Evolutionary conservation across 2,329 filamentous ascomycete genomes (phyloP).

Genomic region (Exophiala spinifera): DNA sequence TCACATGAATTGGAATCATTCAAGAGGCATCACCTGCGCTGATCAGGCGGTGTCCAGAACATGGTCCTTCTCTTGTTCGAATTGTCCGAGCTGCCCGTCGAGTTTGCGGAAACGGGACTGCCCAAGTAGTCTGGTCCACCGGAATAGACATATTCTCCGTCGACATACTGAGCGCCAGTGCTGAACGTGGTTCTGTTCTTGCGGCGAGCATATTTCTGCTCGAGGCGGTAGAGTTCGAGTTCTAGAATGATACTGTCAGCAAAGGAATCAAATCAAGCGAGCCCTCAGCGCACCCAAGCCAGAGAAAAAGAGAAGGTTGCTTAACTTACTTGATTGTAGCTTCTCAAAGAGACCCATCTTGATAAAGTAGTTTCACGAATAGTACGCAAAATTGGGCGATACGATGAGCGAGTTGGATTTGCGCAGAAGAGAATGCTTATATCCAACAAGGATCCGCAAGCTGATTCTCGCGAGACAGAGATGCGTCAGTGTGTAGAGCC

Average conservation of each 20-base stretch:
- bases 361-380: neutral
- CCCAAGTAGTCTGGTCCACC: slow-evolving; percentile 26
- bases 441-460: neutral
- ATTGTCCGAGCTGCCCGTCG: slow-evolving; percentile 16
- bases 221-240: slow-evolving; percentile 87
- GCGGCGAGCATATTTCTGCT: slow-evolving; percentile 89
- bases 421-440: neutral
- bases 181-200: slow-evolving; percentile 87
- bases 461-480: slow-evolving; percentile 2
- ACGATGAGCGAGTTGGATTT: neutral
- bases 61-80: slow-evolving; percentile 20
- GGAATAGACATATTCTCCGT: slow-evolving; percentile 88
- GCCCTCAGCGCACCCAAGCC: neutral
- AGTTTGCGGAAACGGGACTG: slow-evolving; percentile 21
- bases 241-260: slow-evolving; percentile 42
- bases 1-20: neutral
- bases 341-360: slow-evolving; percentile 52
- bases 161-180: slow-evolving; percentile 85
- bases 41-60: slow-evolving; percentile 16
- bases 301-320: neutral
- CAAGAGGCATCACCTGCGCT: slow-evolving; percentile 8
- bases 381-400: neutral
- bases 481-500: slow-evolving; percentile 1
- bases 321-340: slow-evolving; percentile 50
- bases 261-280: slow-evolving; percentile 2